These are phyloP conservation scores for Hapsidospora chrysogenum DNA, from an alignment of 495 filamentous ascomycete genomes.

Conservation along the genomic window DNA sequence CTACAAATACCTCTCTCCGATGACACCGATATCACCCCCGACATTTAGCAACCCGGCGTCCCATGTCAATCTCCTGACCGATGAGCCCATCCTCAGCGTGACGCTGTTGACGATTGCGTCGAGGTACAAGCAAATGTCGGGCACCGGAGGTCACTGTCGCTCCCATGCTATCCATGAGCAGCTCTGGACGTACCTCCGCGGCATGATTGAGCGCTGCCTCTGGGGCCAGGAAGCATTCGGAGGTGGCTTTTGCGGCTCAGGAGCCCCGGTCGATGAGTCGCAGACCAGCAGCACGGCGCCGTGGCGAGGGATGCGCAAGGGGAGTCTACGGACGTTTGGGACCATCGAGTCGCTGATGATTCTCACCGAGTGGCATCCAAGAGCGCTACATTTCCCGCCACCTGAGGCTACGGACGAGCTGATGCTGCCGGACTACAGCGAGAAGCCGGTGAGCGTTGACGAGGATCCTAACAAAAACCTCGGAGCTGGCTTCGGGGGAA, in stretches of 20 bases:
- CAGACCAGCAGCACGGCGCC: constrained; percentile 46
- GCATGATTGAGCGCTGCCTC: constrained; percentile 85
- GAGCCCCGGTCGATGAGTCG: constrained; percentile 33
- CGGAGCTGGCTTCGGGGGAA: constrained; percentile 39
- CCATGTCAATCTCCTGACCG: constrained; percentile 60
- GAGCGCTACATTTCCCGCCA: constrained; percentile 88
- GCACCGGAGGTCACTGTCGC: constrained; percentile 67
- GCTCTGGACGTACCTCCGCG: constrained; percentile 86
- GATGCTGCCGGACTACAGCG: constrained; percentile 31
- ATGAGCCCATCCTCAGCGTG: constrained; percentile 83
- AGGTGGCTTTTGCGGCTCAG: constrained; percentile 69
- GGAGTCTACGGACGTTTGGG: constrained; percentile 72
- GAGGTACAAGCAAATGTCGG: constrained; percentile 59
- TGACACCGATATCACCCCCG: constrained; percentile 82
- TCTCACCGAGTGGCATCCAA: constrained; percentile 91
- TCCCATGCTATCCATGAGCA: constrained; percentile 86
- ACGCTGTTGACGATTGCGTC: constrained; percentile 84
- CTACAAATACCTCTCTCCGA: constrained; percentile 71
- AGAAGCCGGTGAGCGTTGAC: constrained; percentile 24
- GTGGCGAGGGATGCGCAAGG: constrained; percentile 43
- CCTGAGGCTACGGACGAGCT: constrained; percentile 53
- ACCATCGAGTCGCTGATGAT: constrained; percentile 89
- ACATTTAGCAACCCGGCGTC: constrained; percentile 59
- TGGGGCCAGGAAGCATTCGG: constrained; percentile 94
- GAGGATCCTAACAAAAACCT: constrained; percentile 29